Conservation (phyloP, 1,284 basidiomycete genomes). For the Moesziomyces antarcticus region DNA sequence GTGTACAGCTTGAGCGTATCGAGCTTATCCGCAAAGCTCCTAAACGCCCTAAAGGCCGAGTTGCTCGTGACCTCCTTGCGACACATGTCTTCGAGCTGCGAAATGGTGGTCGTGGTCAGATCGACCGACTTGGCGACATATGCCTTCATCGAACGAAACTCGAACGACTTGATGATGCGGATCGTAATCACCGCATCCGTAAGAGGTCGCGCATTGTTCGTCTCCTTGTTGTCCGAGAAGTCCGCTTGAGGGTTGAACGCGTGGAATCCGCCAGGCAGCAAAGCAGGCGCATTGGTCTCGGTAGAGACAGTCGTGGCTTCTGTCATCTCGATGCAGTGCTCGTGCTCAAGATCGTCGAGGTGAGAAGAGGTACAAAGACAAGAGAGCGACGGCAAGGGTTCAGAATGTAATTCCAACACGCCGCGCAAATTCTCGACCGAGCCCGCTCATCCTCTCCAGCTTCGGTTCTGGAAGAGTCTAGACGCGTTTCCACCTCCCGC, state of each 20-base stretch:
- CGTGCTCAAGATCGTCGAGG: too few species aligned
- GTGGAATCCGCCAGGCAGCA: slow-evolving; percentile 47
- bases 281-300: not conserved
- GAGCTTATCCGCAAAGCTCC: slow-evolving; percentile 42
- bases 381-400: too few species aligned
- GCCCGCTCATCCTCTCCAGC: not conserved
- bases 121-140: slow-evolving; percentile 86
- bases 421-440: not conserved
- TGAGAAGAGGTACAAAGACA: too few species aligned
- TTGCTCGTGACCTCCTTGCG: slow-evolving; percentile 69
- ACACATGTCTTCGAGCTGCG: slow-evolving; percentile 78
- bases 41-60: slow-evolving; percentile 57
- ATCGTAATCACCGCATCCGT: slow-evolving; percentile 85
- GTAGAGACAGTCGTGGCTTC: not conserved
- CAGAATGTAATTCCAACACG: too few species aligned
- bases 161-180: slow-evolving; percentile 93
- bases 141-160: slow-evolving; percentile 87
- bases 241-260: slow-evolving; percentile 54
- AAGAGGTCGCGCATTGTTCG: slow-evolving; percentile 76
- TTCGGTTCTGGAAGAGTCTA: not conserved
- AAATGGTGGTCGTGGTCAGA: slow-evolving; percentile 80
- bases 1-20: slow-evolving; percentile 96
- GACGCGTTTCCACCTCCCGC: too few species aligned
- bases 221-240: slow-evolving; percentile 72
- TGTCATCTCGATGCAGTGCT: not conserved